These are phyloP conservation scores for Pestalotiopsis sp. DNA, from an alignment of 2,329 filamentous ascomycete genomes.

Conservation along the genomic window DNA sequence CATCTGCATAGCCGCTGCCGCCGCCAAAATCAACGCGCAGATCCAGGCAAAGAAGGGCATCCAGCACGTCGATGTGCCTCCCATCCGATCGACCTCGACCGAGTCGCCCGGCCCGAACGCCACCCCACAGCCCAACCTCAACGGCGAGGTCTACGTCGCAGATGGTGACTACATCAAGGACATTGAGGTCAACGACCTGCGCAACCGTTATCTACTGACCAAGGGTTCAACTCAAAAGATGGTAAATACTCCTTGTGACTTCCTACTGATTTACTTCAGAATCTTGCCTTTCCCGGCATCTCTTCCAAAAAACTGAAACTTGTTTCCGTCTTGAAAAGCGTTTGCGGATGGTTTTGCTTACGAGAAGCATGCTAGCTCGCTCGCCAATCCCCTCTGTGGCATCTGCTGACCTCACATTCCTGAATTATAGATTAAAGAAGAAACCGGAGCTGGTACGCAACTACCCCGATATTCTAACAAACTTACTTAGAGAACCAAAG, in stretches of 20 bases:
- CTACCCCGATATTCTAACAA: conserved; percentile 49
- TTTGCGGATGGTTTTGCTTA: conserved; percentile 71
- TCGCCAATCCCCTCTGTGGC: conserved; percentile 69
- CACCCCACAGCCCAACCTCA: conserved; percentile 55
- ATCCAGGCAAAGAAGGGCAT: conserved; percentile 86
- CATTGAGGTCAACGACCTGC: conserved; percentile 97
- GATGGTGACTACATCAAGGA: conserved; percentile 99
- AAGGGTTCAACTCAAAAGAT: conserved; percentile 98
- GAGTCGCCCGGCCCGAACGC: conserved; percentile 40
- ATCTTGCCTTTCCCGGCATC: conserved; percentile 20
- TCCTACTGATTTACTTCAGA: conserved; percentile 64
- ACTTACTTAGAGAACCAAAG: conserved; percentile 51
- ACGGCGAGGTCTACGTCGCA: conserved; percentile 88
- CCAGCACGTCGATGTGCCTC: conserved; percentile 87
- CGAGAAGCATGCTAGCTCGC: conserved; percentile 67
- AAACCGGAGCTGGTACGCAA: conserved; percentile 98
- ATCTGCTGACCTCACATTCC: conserved; percentile 89
- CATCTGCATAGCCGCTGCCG: conserved; percentile 70
- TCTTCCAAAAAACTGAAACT: conserved; percentile 27
- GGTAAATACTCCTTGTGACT: conserved; percentile 82
- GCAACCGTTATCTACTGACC: conserved; percentile 95
- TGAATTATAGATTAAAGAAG: conserved; percentile 97
- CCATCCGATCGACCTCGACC: conserved; percentile 65
- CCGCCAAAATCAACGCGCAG: conserved; percentile 82
- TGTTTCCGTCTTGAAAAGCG: conserved; percentile 33